Evolutionary conservation across 495 filamentous ascomycete species (phyloP).

Genomic region (Neurospora cerealis): DNA sequence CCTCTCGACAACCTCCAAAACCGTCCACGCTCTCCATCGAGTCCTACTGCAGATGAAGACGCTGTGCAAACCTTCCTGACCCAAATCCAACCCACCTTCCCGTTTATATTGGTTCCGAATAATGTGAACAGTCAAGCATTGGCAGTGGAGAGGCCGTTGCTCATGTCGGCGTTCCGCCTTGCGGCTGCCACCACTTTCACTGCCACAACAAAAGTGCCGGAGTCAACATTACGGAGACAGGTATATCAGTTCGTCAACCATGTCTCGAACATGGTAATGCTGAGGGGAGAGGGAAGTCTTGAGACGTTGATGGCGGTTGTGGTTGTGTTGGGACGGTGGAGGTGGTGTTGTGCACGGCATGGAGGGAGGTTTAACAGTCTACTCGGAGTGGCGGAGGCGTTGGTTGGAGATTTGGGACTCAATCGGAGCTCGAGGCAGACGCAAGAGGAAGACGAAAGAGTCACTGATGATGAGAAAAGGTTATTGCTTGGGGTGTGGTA

Average conservation of each 20-base stretch:
- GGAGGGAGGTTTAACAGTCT: neutral
- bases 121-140: neutral
- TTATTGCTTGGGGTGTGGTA: neutral
- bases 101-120: neutral
- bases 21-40: neutral
- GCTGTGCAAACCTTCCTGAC: neutral
- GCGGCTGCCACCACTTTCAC: neutral
- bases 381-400: neutral
- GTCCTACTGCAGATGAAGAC: neutral
- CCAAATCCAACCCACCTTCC: neutral
- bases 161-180: neutral
- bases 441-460: neutral
- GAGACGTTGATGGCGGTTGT: neutral
- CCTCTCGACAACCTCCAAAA: neutral
- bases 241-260: neutral
- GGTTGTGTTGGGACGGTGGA: neutral
- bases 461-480: neutral
- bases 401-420: neutral
- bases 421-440: neutral
- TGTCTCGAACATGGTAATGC: neutral
- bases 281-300: neutral
- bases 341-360: neutral
- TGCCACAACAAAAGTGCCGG: neutral
- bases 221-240: neutral
- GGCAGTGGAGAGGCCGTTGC: neutral